Percentiles rank a stretch among this genome's conserved stretches.
Conservation (phyloP, 495 filamentous ascomycete genomes). For the Daldinia childiae region DNA sequence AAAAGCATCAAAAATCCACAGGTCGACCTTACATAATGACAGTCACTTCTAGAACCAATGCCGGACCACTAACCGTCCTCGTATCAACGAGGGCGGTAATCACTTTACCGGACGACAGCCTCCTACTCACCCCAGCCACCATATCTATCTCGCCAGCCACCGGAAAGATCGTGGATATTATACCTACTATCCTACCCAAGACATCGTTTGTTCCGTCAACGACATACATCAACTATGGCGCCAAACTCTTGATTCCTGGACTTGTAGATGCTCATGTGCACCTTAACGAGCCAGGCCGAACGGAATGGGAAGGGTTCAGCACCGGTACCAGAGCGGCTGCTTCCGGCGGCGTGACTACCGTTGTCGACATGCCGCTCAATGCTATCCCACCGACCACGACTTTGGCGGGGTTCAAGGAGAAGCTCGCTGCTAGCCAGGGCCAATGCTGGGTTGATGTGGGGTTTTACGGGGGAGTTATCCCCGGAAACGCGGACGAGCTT, state of each 20-base stretch:
- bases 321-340: slow-evolving; percentile 93
- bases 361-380: slow-evolving; percentile 98
- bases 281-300: slow-evolving; percentile 95
- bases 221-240: slow-evolving; percentile 83
- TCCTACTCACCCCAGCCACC: slow-evolving; percentile 69
- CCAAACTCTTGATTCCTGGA: slow-evolving; percentile 87
- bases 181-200: slow-evolving; percentile 74
- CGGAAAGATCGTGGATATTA: slow-evolving; percentile 85
- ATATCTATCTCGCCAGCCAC: slow-evolving; percentile 79
- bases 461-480: slow-evolving; percentile 96
- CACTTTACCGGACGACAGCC: slow-evolving; percentile 67
- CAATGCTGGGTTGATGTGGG: slow-evolving; percentile 99
- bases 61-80: slow-evolving; percentile 65
- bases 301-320: slow-evolving; percentile 98
- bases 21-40: slow-evolving; percentile 41
- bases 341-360: slow-evolving; percentile 96
- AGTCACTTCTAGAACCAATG: slow-evolving; percentile 25
- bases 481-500: slow-evolving; percentile 84
- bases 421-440: slow-evolving; percentile 83
- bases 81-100: slow-evolving; percentile 85
- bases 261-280: slow-evolving; percentile 98
- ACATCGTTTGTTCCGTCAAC: slow-evolving; percentile 76
- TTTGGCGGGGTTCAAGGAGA: slow-evolving; percentile 79
- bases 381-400: slow-evolving; percentile 97
- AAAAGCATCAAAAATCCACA: slow-evolving; percentile 1